phyloP scores from a whole-genome alignment of 148 eudicot species.

The Fagopyrum tataricum region DNA sequence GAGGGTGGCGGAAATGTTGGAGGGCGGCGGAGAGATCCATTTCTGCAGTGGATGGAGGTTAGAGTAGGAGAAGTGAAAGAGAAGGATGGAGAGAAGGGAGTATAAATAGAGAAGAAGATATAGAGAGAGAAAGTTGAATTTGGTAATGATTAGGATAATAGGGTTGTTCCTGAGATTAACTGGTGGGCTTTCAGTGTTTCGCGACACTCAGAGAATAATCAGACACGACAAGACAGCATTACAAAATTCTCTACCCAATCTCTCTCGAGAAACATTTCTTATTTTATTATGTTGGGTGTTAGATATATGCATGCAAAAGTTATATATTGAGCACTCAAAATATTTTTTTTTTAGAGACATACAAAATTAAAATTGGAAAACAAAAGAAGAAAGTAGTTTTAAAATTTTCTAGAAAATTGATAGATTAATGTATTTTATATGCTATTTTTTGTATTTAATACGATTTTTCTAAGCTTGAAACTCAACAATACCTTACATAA shows the following conservation, averaged over 20 bases:
- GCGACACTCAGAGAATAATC: background rate
- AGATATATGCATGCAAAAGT: too few relatives aligned
- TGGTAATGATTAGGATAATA: constrained; percentile 2
- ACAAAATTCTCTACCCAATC: constrained; percentile 2
- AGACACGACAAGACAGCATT: constrained; percentile 8
- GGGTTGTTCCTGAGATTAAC: background rate
- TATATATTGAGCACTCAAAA: too few relatives aligned
- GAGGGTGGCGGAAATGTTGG: constrained; percentile 1
- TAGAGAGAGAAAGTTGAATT: background rate
- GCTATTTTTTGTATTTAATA: too few relatives aligned
- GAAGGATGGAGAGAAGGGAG: background rate
- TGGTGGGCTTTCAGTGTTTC: constrained; percentile 1
- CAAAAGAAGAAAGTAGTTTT: too few relatives aligned
- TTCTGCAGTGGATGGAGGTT: background rate
- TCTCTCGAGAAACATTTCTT: too few relatives aligned
- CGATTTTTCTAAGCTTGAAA: too few relatives aligned
- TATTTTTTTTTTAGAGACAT: too few relatives aligned
- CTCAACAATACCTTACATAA: too few relatives aligned
- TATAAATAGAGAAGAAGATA: background rate
- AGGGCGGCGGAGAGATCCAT: constrained; percentile 7
- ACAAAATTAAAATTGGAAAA: too few relatives aligned
- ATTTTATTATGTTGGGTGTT: too few relatives aligned
- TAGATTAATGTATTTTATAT: too few relatives aligned
- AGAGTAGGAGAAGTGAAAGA: background rate
- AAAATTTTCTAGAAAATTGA: too few relatives aligned